Evolutionary conservation across 179 eudicot genomes (phyloP).

Genomic region (Beta lomatogona): DNA sequence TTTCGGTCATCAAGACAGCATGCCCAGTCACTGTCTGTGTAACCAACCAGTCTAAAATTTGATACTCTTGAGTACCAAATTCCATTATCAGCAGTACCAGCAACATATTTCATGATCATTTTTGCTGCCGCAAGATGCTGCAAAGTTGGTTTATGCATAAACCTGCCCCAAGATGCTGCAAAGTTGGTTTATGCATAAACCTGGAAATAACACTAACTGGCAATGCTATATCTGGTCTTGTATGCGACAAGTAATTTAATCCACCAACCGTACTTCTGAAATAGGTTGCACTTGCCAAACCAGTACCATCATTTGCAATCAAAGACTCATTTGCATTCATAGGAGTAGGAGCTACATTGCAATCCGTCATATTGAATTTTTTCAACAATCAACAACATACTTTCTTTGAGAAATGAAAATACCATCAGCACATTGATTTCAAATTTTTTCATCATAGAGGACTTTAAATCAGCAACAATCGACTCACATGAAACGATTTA

Average conservation of each 20-base stretch:
- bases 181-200: background rate
- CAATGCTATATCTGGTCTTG: slow-evolving; percentile 9
- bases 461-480: background rate
- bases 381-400: slow-evolving; percentile 9
- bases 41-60: background rate
- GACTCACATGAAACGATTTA: background rate
- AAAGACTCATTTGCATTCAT: background rate
- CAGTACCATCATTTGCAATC: background rate
- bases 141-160: too few relatives aligned
- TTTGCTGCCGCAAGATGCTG: too few relatives aligned
- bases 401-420: background rate
- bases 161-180: background rate
- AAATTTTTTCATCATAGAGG: background rate
- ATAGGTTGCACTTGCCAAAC: background rate
- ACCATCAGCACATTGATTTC: background rate
- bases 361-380: background rate
- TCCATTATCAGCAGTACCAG: background rate
- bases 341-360: background rate
- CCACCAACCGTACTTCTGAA: background rate
- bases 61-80: background rate
- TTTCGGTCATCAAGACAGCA: background rate
- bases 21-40: background rate
- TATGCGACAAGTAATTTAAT: background rate
- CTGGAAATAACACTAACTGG: slow-evolving; percentile 19
- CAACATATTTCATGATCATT: background rate